Evolutionary conservation across 2,329 filamentous ascomycete genomes (phyloP).

Genomic region (Coniochaeta ligniaria): DNA sequence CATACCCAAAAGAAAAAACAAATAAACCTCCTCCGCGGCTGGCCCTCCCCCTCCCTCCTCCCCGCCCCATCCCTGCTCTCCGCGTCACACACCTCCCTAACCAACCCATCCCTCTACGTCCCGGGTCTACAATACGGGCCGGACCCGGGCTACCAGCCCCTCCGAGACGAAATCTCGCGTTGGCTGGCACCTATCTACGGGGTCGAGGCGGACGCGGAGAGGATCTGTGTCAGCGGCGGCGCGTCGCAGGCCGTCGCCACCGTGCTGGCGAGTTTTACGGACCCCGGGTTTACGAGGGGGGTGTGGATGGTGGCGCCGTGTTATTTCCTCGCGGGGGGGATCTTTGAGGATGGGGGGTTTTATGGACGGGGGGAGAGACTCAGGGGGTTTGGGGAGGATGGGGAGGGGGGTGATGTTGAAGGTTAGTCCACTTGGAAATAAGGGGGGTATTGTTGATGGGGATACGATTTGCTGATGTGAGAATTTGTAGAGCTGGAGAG

Average conservation of each 20-base stretch:
- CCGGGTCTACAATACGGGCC: conserved; percentile 74
- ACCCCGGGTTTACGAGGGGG: conserved; percentile 65
- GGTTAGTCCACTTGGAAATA: conserved; percentile 18
- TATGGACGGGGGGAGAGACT: conserved; percentile 40
- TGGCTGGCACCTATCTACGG: conserved; percentile 46
- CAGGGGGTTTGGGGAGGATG: conserved; percentile 67
- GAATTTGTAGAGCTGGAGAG: not conserved
- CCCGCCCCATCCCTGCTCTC: conserved; percentile 55
- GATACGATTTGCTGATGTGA: not conserved
- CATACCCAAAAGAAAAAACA: conserved; percentile 20
- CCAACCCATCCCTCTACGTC: conserved; percentile 47
- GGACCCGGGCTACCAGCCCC: conserved; percentile 64
- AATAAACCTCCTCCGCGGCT: conserved; percentile 63
- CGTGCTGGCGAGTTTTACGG: conserved; percentile 72
- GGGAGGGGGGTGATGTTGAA: conserved; percentile 66
- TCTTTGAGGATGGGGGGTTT: conserved; percentile 78
- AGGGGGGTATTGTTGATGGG: too few relatives aligned
- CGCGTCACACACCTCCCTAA: conserved; percentile 55
- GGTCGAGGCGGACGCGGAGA: conserved; percentile 33
- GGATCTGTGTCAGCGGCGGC: conserved; percentile 77
- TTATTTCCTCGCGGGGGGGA: conserved; percentile 78
- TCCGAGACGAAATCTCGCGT: conserved; percentile 58
- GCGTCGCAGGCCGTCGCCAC: conserved; percentile 77
- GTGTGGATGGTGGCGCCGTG: conserved; percentile 78
- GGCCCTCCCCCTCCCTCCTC: conserved; percentile 57